A percentile compares a stretch with the other conserved stretches of the same genome.
Evolutionary conservation across 441 rosid species (phyloP).

Genomic region (Euphorbia celastroides): DNA sequence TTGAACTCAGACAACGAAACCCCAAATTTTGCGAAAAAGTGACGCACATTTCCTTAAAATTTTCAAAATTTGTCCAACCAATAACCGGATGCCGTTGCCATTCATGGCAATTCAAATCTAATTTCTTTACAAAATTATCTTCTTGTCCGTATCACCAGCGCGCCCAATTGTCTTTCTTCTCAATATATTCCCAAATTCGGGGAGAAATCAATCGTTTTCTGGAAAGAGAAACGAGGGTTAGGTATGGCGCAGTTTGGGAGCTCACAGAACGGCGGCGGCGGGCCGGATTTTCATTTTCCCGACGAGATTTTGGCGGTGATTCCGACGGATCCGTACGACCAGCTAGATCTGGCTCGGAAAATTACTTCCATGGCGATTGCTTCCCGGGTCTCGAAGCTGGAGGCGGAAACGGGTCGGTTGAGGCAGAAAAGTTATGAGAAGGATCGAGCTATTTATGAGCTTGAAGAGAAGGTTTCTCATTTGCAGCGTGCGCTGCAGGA

Average conservation of each 20-base stretch:
- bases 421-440: constrained; percentile 52
- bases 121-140: neutral
- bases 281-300: constrained; percentile 54
- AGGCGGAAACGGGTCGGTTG: constrained; percentile 52
- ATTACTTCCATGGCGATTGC: constrained; percentile 88
- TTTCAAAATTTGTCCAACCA: neutral
- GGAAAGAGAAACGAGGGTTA: neutral
- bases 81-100: neutral
- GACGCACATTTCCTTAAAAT: neutral
- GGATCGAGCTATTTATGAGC: constrained; percentile 52
- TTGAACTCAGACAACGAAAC: constrained; percentile 8
- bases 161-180: neutral
- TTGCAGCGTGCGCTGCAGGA: constrained; percentile 47
- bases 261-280: constrained; percentile 24
- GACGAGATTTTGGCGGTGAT: constrained; percentile 71
- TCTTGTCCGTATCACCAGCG: neutral
- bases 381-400: constrained; percentile 68
- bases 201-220: neutral
- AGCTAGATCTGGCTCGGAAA: constrained; percentile 86
- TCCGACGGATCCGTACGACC: constrained; percentile 77
- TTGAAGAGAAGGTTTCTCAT: constrained; percentile 42
- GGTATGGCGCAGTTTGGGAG: constrained; percentile 20
- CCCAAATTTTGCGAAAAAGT: neutral
- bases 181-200: neutral
- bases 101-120: neutral